phyloP scores from a whole-genome alignment of 352 stramenopile species.

The Globisporangium alternatum region DNA sequence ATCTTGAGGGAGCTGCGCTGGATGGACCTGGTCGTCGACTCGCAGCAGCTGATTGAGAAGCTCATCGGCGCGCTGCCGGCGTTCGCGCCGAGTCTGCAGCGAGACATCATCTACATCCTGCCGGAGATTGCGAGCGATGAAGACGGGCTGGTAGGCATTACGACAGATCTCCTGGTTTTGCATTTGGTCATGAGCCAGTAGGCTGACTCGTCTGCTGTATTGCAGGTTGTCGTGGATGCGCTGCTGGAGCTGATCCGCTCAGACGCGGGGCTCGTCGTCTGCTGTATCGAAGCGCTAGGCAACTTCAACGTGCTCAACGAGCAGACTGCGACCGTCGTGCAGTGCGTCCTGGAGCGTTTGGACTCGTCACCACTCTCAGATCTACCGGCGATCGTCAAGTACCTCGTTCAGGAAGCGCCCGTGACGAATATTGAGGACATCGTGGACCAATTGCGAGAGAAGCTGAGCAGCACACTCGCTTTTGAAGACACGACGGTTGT shows the following conservation, averaged over 20 bases:
- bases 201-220: not conserved
- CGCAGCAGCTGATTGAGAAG: slow-evolving; percentile 46
- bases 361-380: slow-evolving; percentile 46
- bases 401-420: slow-evolving; percentile 53
- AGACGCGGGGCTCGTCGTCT: slow-evolving; percentile 45
- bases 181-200: not conserved
- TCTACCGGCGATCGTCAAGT: slow-evolving; percentile 58
- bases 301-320: slow-evolving; percentile 59
- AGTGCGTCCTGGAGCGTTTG: slow-evolving; percentile 46
- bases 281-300: slow-evolving; percentile 55
- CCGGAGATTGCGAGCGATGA: slow-evolving; percentile 57
- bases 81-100: slow-evolving; percentile 43
- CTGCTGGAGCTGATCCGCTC: slow-evolving; percentile 55
- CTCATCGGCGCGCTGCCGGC: slow-evolving; percentile 42
- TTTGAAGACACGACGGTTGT: slow-evolving; percentile 15
- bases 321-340: slow-evolving; percentile 33
- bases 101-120: slow-evolving; percentile 69
- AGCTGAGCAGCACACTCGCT: slow-evolving; percentile 40
- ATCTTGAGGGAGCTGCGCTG: slow-evolving; percentile 63
- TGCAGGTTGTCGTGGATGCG: slow-evolving; percentile 39
- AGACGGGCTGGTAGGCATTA: slow-evolving; percentile 26
- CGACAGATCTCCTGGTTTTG: not conserved
- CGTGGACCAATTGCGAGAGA: slow-evolving; percentile 38
- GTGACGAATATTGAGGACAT: slow-evolving; percentile 33
- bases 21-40: slow-evolving; percentile 52